Conservation (phyloP, 2,329 filamentous ascomycete species). For the Eurotiales sp. region DNA sequence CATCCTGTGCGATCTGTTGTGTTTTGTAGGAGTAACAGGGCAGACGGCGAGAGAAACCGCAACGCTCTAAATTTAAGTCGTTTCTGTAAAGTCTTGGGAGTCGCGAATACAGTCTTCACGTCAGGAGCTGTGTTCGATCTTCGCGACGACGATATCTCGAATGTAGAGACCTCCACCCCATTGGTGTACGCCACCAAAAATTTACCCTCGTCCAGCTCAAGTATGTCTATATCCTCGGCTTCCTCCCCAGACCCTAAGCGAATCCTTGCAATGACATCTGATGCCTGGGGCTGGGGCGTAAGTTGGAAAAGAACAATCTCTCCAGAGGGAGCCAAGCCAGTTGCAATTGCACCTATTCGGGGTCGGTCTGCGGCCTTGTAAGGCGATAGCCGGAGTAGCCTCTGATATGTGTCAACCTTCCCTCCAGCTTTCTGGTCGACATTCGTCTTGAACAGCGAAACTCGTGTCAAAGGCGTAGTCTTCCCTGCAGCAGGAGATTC, state of each 20-base stretch:
- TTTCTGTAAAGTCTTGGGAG: conserved; percentile 32
- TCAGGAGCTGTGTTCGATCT: conserved; percentile 39
- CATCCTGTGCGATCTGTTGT: conserved; percentile 52
- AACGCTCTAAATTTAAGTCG: conserved; percentile 54
- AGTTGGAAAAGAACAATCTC: conserved; percentile 80
- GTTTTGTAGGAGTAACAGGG: conserved; percentile 56
- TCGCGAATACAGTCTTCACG: conserved; percentile 36
- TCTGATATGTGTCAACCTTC: conserved; percentile 58
- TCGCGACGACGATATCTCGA: conserved; percentile 54
- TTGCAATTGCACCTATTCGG: conserved; percentile 73
- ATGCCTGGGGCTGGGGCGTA: conserved; percentile 48
- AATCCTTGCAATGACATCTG: conserved; percentile 55
- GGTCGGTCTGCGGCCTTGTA: conserved; percentile 51
- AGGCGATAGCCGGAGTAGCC: conserved; percentile 55
- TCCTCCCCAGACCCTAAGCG: conserved; percentile 50
- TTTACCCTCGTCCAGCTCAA: conserved; percentile 30
- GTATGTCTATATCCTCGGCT: conserved; percentile 45
- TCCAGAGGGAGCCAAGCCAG: conserved; percentile 68
- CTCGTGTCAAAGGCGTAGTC: conserved; percentile 48
- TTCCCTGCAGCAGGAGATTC: conserved; percentile 18
- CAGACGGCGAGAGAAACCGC: conserved; percentile 52
- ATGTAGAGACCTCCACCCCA: conserved; percentile 67
- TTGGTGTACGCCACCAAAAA: conserved; percentile 78
- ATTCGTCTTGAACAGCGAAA: conserved; percentile 47
- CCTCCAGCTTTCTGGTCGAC: conserved; percentile 25